Evolutionary conservation across 2,329 filamentous ascomycete genomes (phyloP).

Genomic region (Fusarium torreyae): DNA sequence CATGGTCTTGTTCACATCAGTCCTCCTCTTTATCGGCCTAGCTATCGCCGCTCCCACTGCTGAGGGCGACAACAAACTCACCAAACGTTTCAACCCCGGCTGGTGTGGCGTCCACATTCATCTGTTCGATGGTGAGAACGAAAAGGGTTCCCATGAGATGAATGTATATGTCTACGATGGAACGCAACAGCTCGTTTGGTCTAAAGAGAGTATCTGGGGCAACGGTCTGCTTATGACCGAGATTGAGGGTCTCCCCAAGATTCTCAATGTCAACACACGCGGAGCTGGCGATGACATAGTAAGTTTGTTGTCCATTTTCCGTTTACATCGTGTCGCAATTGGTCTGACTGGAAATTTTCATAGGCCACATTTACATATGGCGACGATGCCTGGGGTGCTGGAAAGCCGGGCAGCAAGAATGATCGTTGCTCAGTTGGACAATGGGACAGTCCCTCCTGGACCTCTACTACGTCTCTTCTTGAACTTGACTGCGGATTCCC

Average conservation of each 20-base stretch:
- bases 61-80: neutral
- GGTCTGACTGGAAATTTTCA: neutral
- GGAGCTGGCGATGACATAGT: neutral
- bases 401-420: no score
- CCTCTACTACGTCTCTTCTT: neutral
- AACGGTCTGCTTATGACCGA: neutral
- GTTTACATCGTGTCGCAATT: neutral
- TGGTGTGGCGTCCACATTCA: constrained; percentile 19
- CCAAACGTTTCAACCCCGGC: constrained; percentile 9
- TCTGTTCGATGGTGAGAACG: constrained; percentile 1
- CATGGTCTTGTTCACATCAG: constrained; percentile 1
- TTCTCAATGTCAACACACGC: constrained; percentile 6
- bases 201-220: constrained; percentile 11
- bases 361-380: constrained; percentile 12
- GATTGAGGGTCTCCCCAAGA: neutral
- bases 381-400: neutral
- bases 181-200: constrained; percentile 6
- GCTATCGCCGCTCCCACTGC: constrained; percentile 5
- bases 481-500: constrained; percentile 12
- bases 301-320: neutral
- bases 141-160: constrained; percentile 5
- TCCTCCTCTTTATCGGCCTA: neutral
- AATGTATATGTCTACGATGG: constrained; percentile 10
- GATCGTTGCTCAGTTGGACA: neutral
- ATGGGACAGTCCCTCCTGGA: neutral